Conservation (phyloP, 2,329 filamentous ascomycete species). For the Botrytis paeoniae region DNA sequence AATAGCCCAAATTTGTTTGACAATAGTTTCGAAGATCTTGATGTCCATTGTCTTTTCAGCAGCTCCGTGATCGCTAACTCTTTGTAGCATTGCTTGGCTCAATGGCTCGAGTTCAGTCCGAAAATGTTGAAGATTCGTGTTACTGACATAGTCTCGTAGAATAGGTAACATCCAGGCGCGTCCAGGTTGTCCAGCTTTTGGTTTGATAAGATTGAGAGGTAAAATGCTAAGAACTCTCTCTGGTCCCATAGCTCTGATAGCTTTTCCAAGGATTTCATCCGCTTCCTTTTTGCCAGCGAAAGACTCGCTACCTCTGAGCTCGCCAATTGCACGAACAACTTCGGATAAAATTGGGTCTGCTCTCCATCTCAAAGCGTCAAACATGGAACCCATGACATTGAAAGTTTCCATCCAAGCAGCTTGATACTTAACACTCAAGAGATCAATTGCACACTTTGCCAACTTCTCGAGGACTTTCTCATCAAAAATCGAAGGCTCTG, state of each 20-base stretch:
- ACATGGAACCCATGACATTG: constrained; percentile 80
- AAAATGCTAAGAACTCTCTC: constrained; percentile 78
- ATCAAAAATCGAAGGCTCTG: constrained; percentile 88
- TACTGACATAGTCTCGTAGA: constrained; percentile 83
- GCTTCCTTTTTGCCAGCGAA: constrained; percentile 95
- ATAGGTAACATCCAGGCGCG: constrained; percentile 94
- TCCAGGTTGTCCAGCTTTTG: constrained; percentile 73
- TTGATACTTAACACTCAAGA: constrained; percentile 89
- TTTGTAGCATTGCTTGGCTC: constrained; percentile 86
- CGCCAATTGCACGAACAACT: constrained; percentile 76
- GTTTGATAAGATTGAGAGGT: constrained; percentile 79
- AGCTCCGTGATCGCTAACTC: constrained; percentile 75
- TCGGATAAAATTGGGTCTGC: constrained; percentile 74
- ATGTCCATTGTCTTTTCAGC: constrained; percentile 91
- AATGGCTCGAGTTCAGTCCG: constrained; percentile 80
- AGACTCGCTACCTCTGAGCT: constrained; percentile 80
- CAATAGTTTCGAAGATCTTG: constrained; percentile 96
- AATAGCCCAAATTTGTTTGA: constrained; percentile 92
- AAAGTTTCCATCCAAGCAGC: constrained; percentile 94
- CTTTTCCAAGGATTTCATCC: constrained; percentile 83
- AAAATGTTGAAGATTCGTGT: constrained; percentile 85
- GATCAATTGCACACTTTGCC: constrained; percentile 65
- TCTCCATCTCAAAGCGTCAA: constrained; percentile 82
- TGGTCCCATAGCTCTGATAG: constrained; percentile 85
- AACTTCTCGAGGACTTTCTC: constrained; percentile 86